phyloP scores from a whole-genome alignment of 75 land plant genomes.

The Cunninghamia lanceolata region DNA sequence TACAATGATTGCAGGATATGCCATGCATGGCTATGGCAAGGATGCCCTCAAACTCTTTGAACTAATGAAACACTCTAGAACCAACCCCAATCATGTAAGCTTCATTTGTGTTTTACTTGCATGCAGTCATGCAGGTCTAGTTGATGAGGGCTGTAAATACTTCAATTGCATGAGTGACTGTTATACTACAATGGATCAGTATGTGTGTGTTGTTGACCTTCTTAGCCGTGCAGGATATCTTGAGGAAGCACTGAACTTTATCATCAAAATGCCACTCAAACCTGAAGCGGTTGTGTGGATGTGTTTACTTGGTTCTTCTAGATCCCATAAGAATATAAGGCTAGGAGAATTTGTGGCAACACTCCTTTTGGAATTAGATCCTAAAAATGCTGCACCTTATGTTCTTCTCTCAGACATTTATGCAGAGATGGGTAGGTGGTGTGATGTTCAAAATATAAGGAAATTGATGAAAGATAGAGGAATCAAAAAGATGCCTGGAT shows the following conservation, averaged over 20 bases:
- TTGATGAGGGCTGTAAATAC: background rate
- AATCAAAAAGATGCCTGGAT: background rate
- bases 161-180: slow-evolving; percentile 1
- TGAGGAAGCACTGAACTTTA: slow-evolving; percentile 19
- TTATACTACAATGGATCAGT: slow-evolving; percentile 19
- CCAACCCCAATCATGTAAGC: background rate
- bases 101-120: background rate
- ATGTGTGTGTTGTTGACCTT: slow-evolving; percentile 26
- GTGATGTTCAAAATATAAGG: slow-evolving; percentile 14
- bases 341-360: slow-evolving; percentile 22
- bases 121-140: slow-evolving; percentile 10
- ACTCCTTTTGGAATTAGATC: slow-evolving; percentile 14
- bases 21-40: background rate
- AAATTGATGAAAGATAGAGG: slow-evolving; percentile 8
- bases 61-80: background rate
- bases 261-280: slow-evolving; percentile 13
- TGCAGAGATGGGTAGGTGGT: slow-evolving; percentile 17
- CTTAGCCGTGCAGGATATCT: slow-evolving; percentile 22
- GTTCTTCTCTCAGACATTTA: slow-evolving; percentile 27
- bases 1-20: slow-evolving; percentile 2
- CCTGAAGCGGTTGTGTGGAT: slow-evolving; percentile 9
- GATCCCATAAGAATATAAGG: slow-evolving; percentile 7
- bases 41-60: slow-evolving; percentile 6
- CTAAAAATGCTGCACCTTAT: slow-evolving; percentile 13
- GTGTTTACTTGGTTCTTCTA: slow-evolving; percentile 28